These are phyloP conservation scores for Neltuma alba DNA, from an alignment of 306 rosid genomes.

Conservation along the genomic window DNA sequence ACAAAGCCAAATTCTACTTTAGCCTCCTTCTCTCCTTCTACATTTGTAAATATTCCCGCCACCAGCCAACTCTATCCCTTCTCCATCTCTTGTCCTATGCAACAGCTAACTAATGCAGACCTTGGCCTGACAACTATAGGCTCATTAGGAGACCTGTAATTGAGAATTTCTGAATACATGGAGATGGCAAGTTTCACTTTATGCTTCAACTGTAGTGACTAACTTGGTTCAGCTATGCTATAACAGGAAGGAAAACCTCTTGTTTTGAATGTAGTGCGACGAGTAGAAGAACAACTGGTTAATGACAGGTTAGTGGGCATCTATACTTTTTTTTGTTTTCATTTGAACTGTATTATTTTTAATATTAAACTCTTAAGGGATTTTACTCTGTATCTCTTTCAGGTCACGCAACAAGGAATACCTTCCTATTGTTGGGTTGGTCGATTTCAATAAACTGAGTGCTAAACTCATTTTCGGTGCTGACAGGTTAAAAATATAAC, in stretches of 20 bases:
- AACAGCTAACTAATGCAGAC: too few species aligned
- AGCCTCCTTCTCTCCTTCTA: too few species aligned
- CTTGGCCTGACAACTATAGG: too few species aligned
- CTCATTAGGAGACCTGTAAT: background rate
- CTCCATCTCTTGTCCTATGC: too few species aligned
- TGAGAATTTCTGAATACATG: background rate
- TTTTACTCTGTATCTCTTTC: conserved; percentile 32
- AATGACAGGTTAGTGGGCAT: conserved; percentile 60
- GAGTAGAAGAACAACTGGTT: conserved; percentile 74
- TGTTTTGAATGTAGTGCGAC: conserved; percentile 87
- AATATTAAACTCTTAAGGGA: conserved; percentile 9
- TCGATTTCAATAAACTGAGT: conserved; percentile 87
- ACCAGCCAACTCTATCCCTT: too few species aligned
- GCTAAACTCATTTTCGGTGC: conserved; percentile 95
- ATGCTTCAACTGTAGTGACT: background rate
- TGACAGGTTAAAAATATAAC: conserved; percentile 61
- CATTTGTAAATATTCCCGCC: too few species aligned
- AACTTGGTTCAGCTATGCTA: conserved; percentile 25
- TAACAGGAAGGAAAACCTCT: conserved; percentile 97
- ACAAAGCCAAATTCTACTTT: too few species aligned
- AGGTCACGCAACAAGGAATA: conserved; percentile 92
- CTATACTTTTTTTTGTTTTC: conserved; percentile 8
- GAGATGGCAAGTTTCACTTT: background rate
- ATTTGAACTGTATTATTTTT: conserved; percentile 1
- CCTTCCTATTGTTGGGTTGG: conserved; percentile 85